Percentiles rank a stretch among this genome's conserved stretches.
Conservation (phyloP, 345 rosid species). For the Alliaria petiolata region DNA sequence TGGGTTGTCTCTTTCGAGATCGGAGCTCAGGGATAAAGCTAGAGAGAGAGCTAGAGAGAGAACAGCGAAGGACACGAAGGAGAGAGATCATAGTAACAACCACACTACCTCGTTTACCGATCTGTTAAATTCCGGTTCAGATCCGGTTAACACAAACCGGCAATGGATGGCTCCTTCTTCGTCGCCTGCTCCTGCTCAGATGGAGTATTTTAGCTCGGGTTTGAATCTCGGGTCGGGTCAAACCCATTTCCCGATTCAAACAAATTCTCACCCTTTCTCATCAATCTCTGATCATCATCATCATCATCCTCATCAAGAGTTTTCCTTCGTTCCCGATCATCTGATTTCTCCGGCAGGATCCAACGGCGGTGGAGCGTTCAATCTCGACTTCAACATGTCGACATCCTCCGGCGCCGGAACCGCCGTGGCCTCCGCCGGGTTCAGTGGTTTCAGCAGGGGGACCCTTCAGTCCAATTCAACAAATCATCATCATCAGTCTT, state of each 20-base stretch:
- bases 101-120: slow-evolving; percentile 68
- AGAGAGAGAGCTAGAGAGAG: slow-evolving; percentile 82
- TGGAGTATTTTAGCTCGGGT: slow-evolving; percentile 65
- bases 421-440: slow-evolving; percentile 34
- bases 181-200: slow-evolving; percentile 33
- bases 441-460: slow-evolving; percentile 97
- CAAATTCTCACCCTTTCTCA: slow-evolving; percentile 42
- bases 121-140: slow-evolving; percentile 65
- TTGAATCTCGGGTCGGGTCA: slow-evolving; percentile 42
- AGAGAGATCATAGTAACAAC: slow-evolving; percentile 36
- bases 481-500: slow-evolving; percentile 38
- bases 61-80: slow-evolving; percentile 81
- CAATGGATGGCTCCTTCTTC: slow-evolving; percentile 49
- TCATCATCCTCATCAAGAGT: slow-evolving; percentile 47
- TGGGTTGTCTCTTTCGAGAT: slow-evolving; percentile 66
- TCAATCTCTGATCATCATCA: slow-evolving; percentile 34
- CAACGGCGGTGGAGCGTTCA: slow-evolving; percentile 54
- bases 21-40: slow-evolving; percentile 70
- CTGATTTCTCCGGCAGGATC: slow-evolving; percentile 52
- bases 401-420: slow-evolving; percentile 44
- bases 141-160: slow-evolving; percentile 40
- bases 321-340: slow-evolving; percentile 75
- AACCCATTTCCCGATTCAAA: slow-evolving; percentile 36
- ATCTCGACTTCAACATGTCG: slow-evolving; percentile 80
- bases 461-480: slow-evolving; percentile 99